These are phyloP conservation scores for Irpex sp. DNA, from an alignment of 1,284 basidiomycete genomes.

Conservation along the genomic window DNA sequence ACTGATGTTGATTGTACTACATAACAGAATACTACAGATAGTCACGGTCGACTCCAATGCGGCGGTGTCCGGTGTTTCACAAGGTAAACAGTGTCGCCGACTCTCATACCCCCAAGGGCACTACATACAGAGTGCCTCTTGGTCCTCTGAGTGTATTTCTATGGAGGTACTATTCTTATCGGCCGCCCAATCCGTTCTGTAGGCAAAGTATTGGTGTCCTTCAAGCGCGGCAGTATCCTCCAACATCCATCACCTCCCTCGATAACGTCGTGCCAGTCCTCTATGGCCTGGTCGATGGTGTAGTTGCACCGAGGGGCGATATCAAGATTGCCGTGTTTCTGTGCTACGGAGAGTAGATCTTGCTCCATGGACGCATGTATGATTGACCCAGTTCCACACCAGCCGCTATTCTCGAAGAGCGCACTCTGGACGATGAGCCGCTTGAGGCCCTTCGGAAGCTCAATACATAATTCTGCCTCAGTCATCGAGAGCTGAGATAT, in stretches of 20 bases:
- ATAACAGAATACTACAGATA: no score
- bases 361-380: background rate
- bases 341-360: background rate
- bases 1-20: no score
- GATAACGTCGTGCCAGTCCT: background rate
- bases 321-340: background rate
- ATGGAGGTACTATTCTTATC: no score
- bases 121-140: no score
- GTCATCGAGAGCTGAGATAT: background rate
- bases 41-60: no score
- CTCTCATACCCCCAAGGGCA: no score
- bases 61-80: no score
- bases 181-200: no score
- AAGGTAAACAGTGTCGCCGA: no score
- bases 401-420: background rate
- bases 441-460: background rate
- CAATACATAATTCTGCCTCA: background rate
- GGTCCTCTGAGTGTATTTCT: no score
- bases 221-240: background rate
- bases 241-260: background rate
- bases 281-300: background rate
- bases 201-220: no score
- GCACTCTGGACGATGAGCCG: background rate
- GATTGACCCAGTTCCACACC: background rate
- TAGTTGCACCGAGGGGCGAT: background rate